These are phyloP conservation scores for Echites panduratus DNA, from an alignment of 257 asterid genomes.

Conservation along the genomic window DNA sequence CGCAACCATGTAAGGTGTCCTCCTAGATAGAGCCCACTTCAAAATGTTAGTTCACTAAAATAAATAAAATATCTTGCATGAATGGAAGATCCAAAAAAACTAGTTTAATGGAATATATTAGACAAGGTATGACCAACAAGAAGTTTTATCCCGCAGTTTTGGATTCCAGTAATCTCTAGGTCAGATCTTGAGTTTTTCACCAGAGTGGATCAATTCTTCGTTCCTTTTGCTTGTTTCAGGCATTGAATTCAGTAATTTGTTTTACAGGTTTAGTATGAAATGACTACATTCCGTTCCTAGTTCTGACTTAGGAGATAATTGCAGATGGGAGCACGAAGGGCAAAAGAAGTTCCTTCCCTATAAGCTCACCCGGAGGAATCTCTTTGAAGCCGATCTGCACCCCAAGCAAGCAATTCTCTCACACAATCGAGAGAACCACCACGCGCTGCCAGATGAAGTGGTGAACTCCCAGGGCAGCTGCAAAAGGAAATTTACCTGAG, in stretches of 20 bases:
- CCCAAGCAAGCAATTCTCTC: slow-evolving; percentile 77
- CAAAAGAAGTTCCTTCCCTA: background rate
- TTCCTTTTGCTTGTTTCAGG: background rate
- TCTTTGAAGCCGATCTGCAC: slow-evolving; percentile 70
- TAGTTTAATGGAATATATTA: background rate
- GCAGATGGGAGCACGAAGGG: background rate
- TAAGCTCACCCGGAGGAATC: slow-evolving; percentile 66
- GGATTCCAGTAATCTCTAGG: background rate
- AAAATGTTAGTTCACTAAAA: slow-evolving; percentile 6
- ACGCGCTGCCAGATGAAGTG: slow-evolving; percentile 84
- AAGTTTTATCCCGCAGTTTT: background rate
- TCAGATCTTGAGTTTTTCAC: background rate
- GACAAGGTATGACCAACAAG: background rate
- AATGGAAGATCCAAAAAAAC: background rate
- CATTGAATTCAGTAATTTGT: no score
- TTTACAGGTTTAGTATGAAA: background rate
- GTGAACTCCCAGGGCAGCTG: slow-evolving; percentile 70
- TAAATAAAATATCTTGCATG: background rate
- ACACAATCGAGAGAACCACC: slow-evolving; percentile 80
- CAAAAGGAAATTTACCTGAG: slow-evolving; percentile 4
- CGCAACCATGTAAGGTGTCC: slow-evolving; percentile 69
- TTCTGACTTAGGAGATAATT: background rate
- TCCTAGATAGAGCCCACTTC: slow-evolving; percentile 37
- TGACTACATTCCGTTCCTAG: background rate
- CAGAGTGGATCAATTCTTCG: background rate